Evolutionary conservation across 306 rosid genomes (phyloP), one percentile per base, ranked within the genome.

Genomic region (Pterocarpus macrocarpus): DNA sequence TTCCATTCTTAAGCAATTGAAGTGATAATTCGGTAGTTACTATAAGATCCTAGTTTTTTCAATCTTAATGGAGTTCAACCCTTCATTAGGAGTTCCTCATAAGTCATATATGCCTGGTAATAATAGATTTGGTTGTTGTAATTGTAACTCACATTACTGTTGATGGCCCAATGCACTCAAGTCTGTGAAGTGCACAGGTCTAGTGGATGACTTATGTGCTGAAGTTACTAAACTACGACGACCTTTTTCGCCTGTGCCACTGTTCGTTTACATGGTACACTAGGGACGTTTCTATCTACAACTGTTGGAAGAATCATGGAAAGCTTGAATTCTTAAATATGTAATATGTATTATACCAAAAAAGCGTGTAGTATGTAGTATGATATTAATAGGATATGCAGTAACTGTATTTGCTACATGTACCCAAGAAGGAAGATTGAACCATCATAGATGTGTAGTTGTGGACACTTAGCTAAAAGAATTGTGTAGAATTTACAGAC

Each of bases 401-500:
- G 33, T 39, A 2, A 43, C 17, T 9, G n/a, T 11, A 32, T n/a
- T 55, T 6, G 32, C 47, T 43, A 6, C 47, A 16, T 16, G 35
- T 1, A 1, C 68, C 2, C 10, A 2, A 5, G 3, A 66, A 65
- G 7, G 43, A 44, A 59, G 16, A 43, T 43, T 43, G 47, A 5
- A 43, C 9, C 47, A 43, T 5, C 9, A 43, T 7, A 41, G 38
- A 43, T 36, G 79, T 16, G 70, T 56, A 55, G 83, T 50, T 62
- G 82, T 70, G 41, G 78, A 32, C 33, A 50, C 68, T 30, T 69
- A 17, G 75, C 47, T 77, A 59, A 58, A 28, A 74, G 15, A 43
- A 13, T 36, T 78, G 14, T 32, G 49, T 36, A 32, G 16, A 43
- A 45, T 62, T 38, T 10, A 44, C 63, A 78, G 64, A 59, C 59